phyloP scores from a whole-genome alignment of 495 filamentous ascomycete species.

The Chaetomidium leptoderma region DNA sequence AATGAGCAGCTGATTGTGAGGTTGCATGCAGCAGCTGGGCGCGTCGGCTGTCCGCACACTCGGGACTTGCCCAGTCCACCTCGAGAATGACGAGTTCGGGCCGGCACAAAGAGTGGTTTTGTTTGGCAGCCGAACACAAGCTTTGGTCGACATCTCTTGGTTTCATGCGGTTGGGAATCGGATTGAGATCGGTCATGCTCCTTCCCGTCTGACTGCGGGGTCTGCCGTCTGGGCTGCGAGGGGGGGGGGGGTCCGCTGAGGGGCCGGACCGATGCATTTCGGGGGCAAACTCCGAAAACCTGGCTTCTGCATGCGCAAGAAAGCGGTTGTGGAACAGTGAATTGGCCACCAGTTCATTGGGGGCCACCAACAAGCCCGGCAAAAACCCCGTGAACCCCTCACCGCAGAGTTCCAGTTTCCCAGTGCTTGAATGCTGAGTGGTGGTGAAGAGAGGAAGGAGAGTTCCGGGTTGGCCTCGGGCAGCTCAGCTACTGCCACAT shows the following conservation, averaged over 20 bases:
- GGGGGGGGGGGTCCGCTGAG: not conserved
- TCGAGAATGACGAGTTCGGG: too few relatives aligned
- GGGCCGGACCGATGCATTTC: not conserved
- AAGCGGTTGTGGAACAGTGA: not conserved
- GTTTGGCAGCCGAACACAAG: not conserved
- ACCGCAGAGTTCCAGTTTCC: not conserved
- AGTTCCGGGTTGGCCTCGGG: not conserved
- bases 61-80: not conserved
- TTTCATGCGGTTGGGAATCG: not conserved
- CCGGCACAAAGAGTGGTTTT: too few relatives aligned
- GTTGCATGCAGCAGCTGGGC: not conserved
- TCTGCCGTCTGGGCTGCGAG: not conserved
- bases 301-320: too few relatives aligned
- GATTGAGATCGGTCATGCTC: not conserved
- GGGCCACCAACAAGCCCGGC: too few relatives aligned
- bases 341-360: too few relatives aligned
- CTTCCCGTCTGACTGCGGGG: not conserved
- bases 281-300: not conserved
- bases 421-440: not conserved
- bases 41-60: not conserved
- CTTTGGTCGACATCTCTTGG: conserved; percentile 3
- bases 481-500: conserved; percentile 12
- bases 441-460: not conserved
- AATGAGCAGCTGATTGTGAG: too few relatives aligned
- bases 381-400: too few relatives aligned